Evolutionary conservation across 768 basidiomycete species (phyloP).

Genomic region (Mrakia gelida): DNA sequence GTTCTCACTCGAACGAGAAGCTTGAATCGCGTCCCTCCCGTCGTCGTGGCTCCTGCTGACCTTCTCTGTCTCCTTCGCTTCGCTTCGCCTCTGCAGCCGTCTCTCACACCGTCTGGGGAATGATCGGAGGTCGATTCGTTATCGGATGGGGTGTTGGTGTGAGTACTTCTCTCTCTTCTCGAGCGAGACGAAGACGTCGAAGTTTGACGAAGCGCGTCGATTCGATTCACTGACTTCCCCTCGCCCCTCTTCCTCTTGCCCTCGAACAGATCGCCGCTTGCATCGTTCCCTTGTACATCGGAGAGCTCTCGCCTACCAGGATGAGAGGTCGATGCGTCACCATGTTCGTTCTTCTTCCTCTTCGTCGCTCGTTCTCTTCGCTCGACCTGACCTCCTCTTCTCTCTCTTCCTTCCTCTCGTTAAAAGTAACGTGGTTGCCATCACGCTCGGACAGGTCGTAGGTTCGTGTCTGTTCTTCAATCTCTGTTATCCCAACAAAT

Average conservation of each 20-base stretch:
- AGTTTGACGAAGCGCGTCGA: no score
- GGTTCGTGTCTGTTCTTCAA: no score
- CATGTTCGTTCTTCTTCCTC: conserved; percentile 7
- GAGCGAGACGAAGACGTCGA: background rate
- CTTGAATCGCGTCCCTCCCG: background rate
- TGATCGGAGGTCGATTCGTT: conserved; percentile 71
- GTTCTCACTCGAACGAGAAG: conserved; percentile 36
- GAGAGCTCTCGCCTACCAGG: conserved; percentile 71
- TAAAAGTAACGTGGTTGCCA: conserved; percentile 74
- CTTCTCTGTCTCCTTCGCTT: background rate
- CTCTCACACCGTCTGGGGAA: conserved; percentile 59
- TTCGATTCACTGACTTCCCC: background rate
- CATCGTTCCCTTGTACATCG: conserved; percentile 73
- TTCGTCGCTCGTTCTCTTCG: background rate
- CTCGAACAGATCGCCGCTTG: conserved; percentile 19
- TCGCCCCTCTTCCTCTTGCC: background rate
- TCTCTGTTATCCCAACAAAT: no score
- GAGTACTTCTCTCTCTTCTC: background rate
- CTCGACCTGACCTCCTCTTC: background rate
- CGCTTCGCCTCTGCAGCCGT: background rate
- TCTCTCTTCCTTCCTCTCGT: conserved; percentile 43
- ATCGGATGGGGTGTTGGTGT: conserved; percentile 65
- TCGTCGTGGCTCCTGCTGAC: background rate
- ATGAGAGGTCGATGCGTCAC: conserved; percentile 32
- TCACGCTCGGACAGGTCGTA: conserved; percentile 57